Conservation (phyloP, 768 basidiomycete genomes). For the Fibroporia radiculosa region DNA sequence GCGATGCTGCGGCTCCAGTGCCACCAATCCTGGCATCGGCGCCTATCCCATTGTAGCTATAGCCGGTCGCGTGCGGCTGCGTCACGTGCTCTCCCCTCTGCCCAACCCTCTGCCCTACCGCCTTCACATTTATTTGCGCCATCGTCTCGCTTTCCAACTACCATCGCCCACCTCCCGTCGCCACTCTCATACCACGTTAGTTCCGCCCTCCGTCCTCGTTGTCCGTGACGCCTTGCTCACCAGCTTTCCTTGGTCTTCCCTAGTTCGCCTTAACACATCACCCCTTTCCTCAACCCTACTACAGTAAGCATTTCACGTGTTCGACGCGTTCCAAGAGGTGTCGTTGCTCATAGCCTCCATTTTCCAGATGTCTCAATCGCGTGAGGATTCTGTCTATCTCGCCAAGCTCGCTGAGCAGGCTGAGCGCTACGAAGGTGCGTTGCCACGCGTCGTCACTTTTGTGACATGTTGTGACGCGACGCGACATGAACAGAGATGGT, state of each 20-base stretch:
- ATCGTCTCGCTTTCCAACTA: too few relatives aligned
- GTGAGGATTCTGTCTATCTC: constrained; percentile 98
- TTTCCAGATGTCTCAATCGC: constrained; percentile 68
- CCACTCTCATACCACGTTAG: constrained; percentile 34
- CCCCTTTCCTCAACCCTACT: constrained; percentile 16
- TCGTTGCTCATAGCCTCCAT: constrained; percentile 18
- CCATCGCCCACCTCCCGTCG: constrained; percentile 34
- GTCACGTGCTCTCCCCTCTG: constrained; percentile 33
- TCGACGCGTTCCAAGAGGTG: constrained; percentile 28
- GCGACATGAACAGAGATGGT: constrained; percentile 70
- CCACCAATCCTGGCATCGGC: too few relatives aligned
- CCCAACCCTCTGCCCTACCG: too few relatives aligned
- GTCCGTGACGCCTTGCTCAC: constrained; percentile 30
- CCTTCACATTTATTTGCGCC: too few relatives aligned
- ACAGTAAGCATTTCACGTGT: constrained; percentile 39
- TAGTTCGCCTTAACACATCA: constrained; percentile 14
- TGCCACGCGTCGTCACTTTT: constrained; percentile 3
- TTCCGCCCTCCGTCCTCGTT: constrained; percentile 25
- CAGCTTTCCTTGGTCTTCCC: constrained; percentile 12
- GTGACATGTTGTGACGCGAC: constrained; percentile 11
- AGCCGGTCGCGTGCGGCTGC: too few relatives aligned
- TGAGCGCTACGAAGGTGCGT: constrained; percentile 93
- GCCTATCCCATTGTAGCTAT: too few relatives aligned
- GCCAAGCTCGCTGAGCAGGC: constrained; percentile 99
- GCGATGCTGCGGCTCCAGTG: too few relatives aligned